Evolutionary conservation across 352 stramenopile species (phyloP).

Genomic region (Discostella stelligera): DNA sequence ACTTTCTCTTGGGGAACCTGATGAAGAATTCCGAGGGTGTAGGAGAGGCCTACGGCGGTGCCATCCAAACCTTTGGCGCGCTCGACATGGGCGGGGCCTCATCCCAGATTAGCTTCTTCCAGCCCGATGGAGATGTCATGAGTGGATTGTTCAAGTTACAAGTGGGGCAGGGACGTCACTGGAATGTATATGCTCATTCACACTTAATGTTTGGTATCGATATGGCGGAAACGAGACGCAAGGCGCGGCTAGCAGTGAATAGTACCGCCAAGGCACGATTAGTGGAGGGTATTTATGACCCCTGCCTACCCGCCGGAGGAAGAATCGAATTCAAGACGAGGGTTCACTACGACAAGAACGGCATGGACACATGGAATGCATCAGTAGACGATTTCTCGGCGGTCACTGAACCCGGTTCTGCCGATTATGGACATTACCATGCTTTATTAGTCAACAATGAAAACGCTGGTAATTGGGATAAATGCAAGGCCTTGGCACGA

Average conservation of each 20-base stretch:
- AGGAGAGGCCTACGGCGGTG: constrained; percentile 64
- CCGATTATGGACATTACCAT: constrained; percentile 42
- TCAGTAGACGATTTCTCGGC: constrained; percentile 26
- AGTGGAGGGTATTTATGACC: constrained; percentile 70
- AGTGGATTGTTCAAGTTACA: constrained; percentile 86
- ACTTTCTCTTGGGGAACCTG: constrained; percentile 82
- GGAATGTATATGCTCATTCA: constrained; percentile 87
- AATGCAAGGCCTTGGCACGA: constrained; percentile 48
- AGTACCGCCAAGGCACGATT: constrained; percentile 35
- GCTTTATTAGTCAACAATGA: constrained; percentile 59
- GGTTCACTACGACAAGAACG: constrained; percentile 56
- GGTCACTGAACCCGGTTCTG: not conserved
- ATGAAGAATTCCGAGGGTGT: constrained; percentile 69
- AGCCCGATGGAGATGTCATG: constrained; percentile 82
- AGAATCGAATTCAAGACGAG: constrained; percentile 59
- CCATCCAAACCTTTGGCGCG: constrained; percentile 80
- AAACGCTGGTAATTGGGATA: constrained; percentile 49
- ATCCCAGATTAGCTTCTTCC: constrained; percentile 85
- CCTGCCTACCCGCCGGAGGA: constrained; percentile 75
- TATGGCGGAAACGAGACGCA: constrained; percentile 24
- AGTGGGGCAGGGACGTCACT: constrained; percentile 83
- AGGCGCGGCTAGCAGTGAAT: constrained; percentile 57
- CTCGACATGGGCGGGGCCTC: constrained; percentile 84
- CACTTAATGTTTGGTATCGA: constrained; percentile 87
- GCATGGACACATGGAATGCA: constrained; percentile 53